Conservation (phyloP, 2,329 filamentous ascomycete species). For the Venturia carpophila region DNA sequence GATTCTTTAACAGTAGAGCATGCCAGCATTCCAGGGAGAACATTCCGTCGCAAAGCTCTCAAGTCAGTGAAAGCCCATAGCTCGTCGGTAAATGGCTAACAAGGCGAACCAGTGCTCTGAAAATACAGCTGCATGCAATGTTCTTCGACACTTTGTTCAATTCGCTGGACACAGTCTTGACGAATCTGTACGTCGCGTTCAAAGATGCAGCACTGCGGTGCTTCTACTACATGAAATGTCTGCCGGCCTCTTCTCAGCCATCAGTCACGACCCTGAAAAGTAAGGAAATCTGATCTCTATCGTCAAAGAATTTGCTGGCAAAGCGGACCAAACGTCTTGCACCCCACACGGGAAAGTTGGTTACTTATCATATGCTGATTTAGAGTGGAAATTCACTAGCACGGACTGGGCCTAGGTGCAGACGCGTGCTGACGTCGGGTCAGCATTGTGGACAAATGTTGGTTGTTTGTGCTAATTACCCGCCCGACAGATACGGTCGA, state of each 20-base stretch:
- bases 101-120: constrained; percentile 50
- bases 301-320: background rate
- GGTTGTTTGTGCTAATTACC: background rate
- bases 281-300: constrained; percentile 29
- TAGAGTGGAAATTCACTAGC: background rate
- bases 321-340: background rate
- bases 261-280: constrained; percentile 51
- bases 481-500: constrained; percentile 50
- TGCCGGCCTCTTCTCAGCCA: constrained; percentile 52
- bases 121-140: constrained; percentile 77
- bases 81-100: background rate
- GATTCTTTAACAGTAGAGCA: constrained; percentile 75
- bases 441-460: background rate
- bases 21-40: constrained; percentile 61
- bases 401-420: background rate
- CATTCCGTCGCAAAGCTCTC: constrained; percentile 72
- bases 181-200: constrained; percentile 71
- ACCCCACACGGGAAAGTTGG: background rate
- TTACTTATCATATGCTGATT: background rate
- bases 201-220: constrained; percentile 69
- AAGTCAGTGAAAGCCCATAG: constrained; percentile 41
- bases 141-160: constrained; percentile 78
- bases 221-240: constrained; percentile 51
- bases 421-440: background rate
- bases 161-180: constrained; percentile 55